Conservation (phyloP, 2,329 filamentous ascomycete genomes). For the Calonectria pseudoreteaudii region DNA sequence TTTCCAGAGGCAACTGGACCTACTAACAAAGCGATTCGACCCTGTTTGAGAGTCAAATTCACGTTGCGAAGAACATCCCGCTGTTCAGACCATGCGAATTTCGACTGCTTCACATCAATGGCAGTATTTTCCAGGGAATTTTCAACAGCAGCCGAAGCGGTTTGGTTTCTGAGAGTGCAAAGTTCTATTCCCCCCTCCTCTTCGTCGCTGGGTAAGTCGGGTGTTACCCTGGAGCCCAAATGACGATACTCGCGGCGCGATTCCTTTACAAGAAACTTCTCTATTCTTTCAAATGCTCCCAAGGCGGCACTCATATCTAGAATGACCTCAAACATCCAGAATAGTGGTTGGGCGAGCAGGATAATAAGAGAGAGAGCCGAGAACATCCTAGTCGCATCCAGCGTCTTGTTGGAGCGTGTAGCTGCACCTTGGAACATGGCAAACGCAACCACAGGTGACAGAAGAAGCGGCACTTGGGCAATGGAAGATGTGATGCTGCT, state of each 20-base stretch:
- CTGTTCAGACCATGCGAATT: conserved; percentile 50
- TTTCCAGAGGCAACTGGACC: conserved; percentile 60
- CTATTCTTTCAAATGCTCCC: conserved; percentile 55
- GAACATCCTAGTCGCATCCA: conserved; percentile 53
- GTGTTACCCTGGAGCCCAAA: neutral
- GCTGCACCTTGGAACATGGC: conserved; percentile 49
- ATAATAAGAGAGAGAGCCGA: conserved; percentile 56
- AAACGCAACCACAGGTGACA: conserved; percentile 55
- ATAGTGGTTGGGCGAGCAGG: conserved; percentile 53
- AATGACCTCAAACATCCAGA: conserved; percentile 52
- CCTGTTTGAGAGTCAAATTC: conserved; percentile 45
- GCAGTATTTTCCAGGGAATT: neutral
- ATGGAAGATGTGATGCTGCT: conserved; percentile 50
- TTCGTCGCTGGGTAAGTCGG: neutral
- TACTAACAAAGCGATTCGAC: conserved; percentile 53
- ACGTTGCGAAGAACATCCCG: conserved; percentile 46
- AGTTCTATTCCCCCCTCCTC: conserved; percentile 9
- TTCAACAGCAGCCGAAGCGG: no score
- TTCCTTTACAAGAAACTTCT: conserved; percentile 48
- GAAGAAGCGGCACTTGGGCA: conserved; percentile 46
- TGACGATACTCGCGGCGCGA: conserved; percentile 42
- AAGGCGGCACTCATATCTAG: conserved; percentile 52
- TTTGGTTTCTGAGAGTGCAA: neutral
- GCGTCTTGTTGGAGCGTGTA: conserved; percentile 40
- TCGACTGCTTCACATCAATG: conserved; percentile 39